phyloP scores from a whole-genome alignment of 257 asterid species.

The Buddleja alternifolia region DNA sequence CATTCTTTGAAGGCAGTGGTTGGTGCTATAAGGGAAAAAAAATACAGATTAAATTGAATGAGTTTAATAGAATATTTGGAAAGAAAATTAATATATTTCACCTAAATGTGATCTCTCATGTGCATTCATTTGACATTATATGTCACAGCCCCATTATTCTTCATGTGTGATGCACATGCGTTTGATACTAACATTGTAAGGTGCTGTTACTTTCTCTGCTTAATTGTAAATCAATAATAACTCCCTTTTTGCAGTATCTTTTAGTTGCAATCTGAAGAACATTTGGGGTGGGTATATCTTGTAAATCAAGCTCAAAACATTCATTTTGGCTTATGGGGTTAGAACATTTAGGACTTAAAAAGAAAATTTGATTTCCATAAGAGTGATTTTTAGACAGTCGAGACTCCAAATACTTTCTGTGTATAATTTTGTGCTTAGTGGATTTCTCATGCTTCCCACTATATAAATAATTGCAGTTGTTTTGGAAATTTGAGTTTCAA shows the following conservation, averaged over 20 bases:
- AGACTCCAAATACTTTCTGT: no score
- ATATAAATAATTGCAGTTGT: no score
- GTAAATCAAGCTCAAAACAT: no score
- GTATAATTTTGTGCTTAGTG: no score
- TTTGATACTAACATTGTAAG: slow-evolving; percentile 33
- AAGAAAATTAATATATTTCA: not conserved
- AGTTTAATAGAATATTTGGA: slow-evolving; percentile 1
- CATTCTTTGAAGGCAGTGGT: slow-evolving; percentile 28
- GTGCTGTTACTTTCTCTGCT: slow-evolving; percentile 22
- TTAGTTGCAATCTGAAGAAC: slow-evolving; percentile 20
- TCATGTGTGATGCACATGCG: slow-evolving; percentile 47
- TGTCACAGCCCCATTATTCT: slow-evolving; percentile 23
- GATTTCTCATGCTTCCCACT: no score
- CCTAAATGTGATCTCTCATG: slow-evolving; percentile 36
- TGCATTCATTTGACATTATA: slow-evolving; percentile 32
- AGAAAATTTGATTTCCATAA: no score
- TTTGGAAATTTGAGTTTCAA: no score
- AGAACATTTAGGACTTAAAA: no score
- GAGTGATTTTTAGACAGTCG: no score
- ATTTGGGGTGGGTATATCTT: no score
- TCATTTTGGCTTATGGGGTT: no score
- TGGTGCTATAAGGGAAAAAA: slow-evolving; percentile 18
- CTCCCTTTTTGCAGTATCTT: not conserved
- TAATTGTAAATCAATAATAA: not conserved
- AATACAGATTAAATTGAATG: slow-evolving; percentile 13